A percentile compares a stretch with the other conserved stretches of the same genome.
These are phyloP conservation scores for Salix suchowensis DNA, from an alignment of 345 rosid genomes.

Conservation along the genomic window DNA sequence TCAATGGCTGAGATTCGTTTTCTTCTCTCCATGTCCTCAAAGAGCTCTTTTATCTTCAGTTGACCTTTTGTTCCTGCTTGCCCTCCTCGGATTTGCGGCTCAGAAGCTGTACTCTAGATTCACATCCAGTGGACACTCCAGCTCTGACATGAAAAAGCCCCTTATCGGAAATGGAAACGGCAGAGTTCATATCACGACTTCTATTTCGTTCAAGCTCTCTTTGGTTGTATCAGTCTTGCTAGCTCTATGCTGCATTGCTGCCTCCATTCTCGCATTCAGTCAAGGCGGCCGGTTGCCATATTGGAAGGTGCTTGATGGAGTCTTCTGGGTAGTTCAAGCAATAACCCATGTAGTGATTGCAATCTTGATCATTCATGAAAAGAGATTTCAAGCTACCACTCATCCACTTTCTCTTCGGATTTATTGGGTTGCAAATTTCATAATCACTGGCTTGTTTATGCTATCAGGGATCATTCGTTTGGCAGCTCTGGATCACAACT, in stretches of 20 bases:
- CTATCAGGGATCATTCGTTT: constrained; percentile 53
- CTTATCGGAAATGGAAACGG: constrained; percentile 33
- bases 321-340: constrained; percentile 76
- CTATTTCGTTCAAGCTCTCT: constrained; percentile 55
- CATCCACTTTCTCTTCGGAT: constrained; percentile 64
- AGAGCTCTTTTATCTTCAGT: constrained; percentile 53
- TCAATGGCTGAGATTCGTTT: constrained; percentile 69
- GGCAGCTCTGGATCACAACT: constrained; percentile 20
- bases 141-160: constrained; percentile 52
- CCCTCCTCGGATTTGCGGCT: constrained; percentile 43
- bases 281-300: constrained; percentile 22
- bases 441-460: constrained; percentile 43
- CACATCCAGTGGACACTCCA: constrained; percentile 16
- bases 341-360: constrained; percentile 57
- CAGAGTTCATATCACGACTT: constrained; percentile 32
- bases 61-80: constrained; percentile 47
- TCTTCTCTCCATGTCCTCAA: constrained; percentile 81
- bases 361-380: constrained; percentile 61
- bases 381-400: constrained; percentile 50
- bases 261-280: constrained; percentile 49
- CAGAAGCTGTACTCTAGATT: constrained; percentile 47
- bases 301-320: constrained; percentile 38
- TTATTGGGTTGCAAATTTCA: constrained; percentile 54
- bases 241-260: constrained; percentile 39
- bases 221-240: constrained; percentile 36